phyloP scores from a whole-genome alignment of 352 stramenopile species.

The Phytophthora tubulina region DNA sequence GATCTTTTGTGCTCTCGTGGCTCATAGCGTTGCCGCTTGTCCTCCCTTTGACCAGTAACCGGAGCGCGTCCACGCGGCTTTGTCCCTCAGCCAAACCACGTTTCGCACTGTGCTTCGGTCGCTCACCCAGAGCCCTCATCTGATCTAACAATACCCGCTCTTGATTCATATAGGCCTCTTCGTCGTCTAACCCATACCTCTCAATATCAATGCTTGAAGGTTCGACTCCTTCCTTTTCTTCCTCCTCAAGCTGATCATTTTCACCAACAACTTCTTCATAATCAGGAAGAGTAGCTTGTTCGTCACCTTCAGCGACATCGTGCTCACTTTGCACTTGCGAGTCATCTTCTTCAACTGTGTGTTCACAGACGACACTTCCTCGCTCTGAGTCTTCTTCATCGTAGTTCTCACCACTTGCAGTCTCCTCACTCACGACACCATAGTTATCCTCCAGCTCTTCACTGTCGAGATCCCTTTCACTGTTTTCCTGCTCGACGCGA shows the following conservation, averaged over 20 bases:
- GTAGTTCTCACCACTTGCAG: no score
- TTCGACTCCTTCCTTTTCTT: neutral
- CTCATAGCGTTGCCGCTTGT: constrained; percentile 11
- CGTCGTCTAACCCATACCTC: constrained; percentile 2
- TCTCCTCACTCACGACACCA: no score
- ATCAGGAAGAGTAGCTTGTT: no score
- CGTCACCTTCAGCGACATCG: no score
- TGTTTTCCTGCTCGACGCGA: no score
- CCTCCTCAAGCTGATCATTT: neutral
- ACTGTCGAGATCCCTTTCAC: no score
- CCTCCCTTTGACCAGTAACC: neutral
- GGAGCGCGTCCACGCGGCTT: no score
- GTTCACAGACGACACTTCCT: no score
- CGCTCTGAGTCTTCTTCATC: no score
- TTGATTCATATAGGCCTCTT: neutral
- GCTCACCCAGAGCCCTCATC: constrained; percentile 1
- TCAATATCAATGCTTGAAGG: constrained; percentile 5
- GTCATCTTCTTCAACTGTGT: no score
- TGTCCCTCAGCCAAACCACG: neutral
- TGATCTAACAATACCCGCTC: neutral
- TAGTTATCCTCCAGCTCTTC: no score
- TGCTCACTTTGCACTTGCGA: no score
- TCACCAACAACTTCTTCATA: neutral
- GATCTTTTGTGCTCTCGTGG: constrained; percentile 7
- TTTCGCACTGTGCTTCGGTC: neutral